phyloP scores from a whole-genome alignment of 2,329 filamentous ascomycete genomes.

The Chaetomiaceae sp. region DNA sequence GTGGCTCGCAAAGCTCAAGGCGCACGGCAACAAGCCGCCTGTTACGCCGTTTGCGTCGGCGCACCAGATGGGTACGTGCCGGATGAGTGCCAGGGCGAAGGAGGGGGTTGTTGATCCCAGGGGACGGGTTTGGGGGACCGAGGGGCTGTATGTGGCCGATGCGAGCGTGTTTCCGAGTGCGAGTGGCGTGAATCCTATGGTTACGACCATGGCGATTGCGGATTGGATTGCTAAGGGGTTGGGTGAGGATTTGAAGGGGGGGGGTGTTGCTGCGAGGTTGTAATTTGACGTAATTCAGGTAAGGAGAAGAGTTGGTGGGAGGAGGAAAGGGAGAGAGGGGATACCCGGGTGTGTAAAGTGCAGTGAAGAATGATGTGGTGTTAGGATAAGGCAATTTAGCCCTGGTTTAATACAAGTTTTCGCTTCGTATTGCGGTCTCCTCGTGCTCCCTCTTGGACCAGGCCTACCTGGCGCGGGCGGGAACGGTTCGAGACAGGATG shows the following conservation, averaged over 20 bases:
- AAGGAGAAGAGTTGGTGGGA: too few relatives aligned
- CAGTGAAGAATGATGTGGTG: too few relatives aligned
- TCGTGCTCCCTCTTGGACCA: too few relatives aligned
- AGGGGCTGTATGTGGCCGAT: conserved; percentile 66
- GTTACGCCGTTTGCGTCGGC: conserved; percentile 59
- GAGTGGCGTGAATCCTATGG: conserved; percentile 78
- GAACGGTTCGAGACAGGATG: too few relatives aligned
- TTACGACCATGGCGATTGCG: conserved; percentile 67
- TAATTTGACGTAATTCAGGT: too few relatives aligned
- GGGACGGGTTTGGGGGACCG: conserved; percentile 60
- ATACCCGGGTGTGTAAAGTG: too few relatives aligned
- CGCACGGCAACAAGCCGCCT: conserved; percentile 46
- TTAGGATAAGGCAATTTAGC: too few relatives aligned
- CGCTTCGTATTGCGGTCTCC: too few relatives aligned
- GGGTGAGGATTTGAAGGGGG: conserved; percentile 41
- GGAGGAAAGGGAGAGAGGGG: too few relatives aligned
- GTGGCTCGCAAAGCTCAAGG: conserved; percentile 53
- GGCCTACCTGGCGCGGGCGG: too few relatives aligned
- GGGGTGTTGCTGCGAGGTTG: conserved; percentile 14
- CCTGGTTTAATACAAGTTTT: too few relatives aligned
- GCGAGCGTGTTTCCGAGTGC: conserved; percentile 72
- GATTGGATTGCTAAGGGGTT: conserved; percentile 60
- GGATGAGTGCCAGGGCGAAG: conserved; percentile 56
- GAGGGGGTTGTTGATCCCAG: conserved; percentile 54
- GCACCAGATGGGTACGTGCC: conserved; percentile 75